Evolutionary conservation across 352 stramenopile species (phyloP).

Genomic region (Globisporangium takayamanum): DNA sequence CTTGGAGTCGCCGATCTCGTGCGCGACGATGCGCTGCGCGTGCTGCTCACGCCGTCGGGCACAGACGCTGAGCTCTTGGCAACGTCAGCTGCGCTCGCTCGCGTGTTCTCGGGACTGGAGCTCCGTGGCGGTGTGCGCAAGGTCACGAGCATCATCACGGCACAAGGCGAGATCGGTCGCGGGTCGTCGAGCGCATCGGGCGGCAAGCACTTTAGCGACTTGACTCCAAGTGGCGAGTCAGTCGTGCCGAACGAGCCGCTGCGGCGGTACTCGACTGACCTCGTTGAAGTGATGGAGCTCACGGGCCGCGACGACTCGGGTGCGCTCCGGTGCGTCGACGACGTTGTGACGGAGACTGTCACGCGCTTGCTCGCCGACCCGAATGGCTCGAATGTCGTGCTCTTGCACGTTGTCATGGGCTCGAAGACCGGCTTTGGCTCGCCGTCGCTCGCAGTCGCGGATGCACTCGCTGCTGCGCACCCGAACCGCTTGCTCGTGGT

Average conservation of each 20-base stretch:
- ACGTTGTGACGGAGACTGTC: slow-evolving; percentile 35
- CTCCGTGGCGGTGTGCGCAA: slow-evolving; percentile 29
- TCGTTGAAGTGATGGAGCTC: slow-evolving; percentile 64
- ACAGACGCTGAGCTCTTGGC: slow-evolving; percentile 84
- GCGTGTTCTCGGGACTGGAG: slow-evolving; percentile 45
- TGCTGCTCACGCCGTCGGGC: slow-evolving; percentile 77
- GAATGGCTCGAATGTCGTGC: slow-evolving; percentile 48
- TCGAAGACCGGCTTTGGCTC: slow-evolving; percentile 83
- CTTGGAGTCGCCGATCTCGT: slow-evolving; percentile 51
- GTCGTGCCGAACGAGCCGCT: slow-evolving; percentile 35
- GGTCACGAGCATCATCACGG: slow-evolving; percentile 80
- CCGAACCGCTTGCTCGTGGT: slow-evolving; percentile 73
- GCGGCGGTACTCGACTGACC: slow-evolving; percentile 45
- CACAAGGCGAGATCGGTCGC: slow-evolving; percentile 77
- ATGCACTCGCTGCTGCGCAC: slow-evolving; percentile 47
- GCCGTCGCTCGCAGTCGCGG: slow-evolving; percentile 59
- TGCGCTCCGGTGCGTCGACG: slow-evolving; percentile 42
- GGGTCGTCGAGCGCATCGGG: slow-evolving; percentile 69
- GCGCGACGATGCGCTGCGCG: slow-evolving; percentile 37
- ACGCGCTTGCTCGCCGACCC: slow-evolving; percentile 33
- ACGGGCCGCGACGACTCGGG: slow-evolving; percentile 48
- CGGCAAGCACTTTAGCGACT: slow-evolving; percentile 76
- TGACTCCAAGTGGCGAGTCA: slow-evolving; percentile 64
- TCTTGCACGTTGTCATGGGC: slow-evolving; percentile 82
- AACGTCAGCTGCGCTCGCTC: slow-evolving; percentile 57